Evolutionary conservation across 306 rosid genomes (phyloP).

Genomic region (Glycine tomentella): DNA sequence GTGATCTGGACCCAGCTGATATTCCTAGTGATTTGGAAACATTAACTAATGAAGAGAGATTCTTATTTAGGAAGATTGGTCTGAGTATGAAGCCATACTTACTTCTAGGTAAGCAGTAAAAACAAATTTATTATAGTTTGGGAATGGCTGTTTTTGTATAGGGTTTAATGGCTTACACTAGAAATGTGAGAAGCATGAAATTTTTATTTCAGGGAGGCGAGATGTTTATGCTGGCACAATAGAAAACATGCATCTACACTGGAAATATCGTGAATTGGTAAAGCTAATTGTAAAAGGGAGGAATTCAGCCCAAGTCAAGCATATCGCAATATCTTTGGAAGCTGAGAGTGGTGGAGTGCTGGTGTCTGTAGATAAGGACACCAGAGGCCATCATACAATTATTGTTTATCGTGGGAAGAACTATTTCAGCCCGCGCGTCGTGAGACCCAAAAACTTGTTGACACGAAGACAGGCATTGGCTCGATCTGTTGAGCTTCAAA

Average conservation of each 20-base stretch:
- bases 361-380: slow-evolving; percentile 81
- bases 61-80: slow-evolving; percentile 87
- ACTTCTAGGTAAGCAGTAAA: slow-evolving; percentile 65
- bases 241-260: slow-evolving; percentile 96
- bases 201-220: slow-evolving; percentile 74
- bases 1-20: slow-evolving; percentile 68
- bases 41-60: slow-evolving; percentile 81
- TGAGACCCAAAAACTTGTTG: slow-evolving; percentile 80
- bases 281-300: slow-evolving; percentile 83
- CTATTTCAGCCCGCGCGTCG: slow-evolving; percentile 63
- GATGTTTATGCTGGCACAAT: slow-evolving; percentile 86
- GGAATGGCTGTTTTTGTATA: slow-evolving; percentile 37
- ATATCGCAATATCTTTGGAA: slow-evolving; percentile 85
- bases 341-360: slow-evolving; percentile 96
- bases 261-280: slow-evolving; percentile 91
- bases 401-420: slow-evolving; percentile 93
- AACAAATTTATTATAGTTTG: slow-evolving; percentile 24
- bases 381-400: slow-evolving; percentile 68
- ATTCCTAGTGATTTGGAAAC: slow-evolving; percentile 92
- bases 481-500: slow-evolving; percentile 81
- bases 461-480: slow-evolving; percentile 84
- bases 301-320: slow-evolving; percentile 75
- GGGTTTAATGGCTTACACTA: slow-evolving; percentile 41
- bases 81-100: slow-evolving; percentile 90
- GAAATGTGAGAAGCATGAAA: slow-evolving; percentile 33